Evolutionary conservation across 139 green algal species (phyloP), one percentile per base, ranked within the genome.

Genomic region (Picochlorum sp.): DNA sequence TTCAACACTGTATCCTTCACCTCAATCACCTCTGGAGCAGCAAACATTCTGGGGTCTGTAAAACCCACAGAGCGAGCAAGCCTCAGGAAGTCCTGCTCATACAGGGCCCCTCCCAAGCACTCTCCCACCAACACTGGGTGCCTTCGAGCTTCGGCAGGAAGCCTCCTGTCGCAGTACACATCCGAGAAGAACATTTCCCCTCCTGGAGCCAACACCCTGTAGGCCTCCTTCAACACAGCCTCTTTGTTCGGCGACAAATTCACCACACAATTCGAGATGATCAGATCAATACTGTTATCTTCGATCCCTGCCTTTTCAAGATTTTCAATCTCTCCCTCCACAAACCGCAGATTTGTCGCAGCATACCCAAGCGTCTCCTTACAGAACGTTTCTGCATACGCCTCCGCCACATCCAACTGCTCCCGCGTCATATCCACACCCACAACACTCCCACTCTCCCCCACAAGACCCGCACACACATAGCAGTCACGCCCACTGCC

Each of bases 131-230:
- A 64, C 28, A 78, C 66, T 8, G 59, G 65, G 63, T 77, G 70
- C 4, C 20, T 73, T 58, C 70, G 56, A 30, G 68, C 64, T 56
- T 72, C 34, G 3, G 16, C 49, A 2, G 89, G 86, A 50, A 96
- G 71, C 5, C 87, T 68, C 1, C 92, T 60, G 69, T 96, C 85
- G 58, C 76, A 86, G 73, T 96, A 98, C 3, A 99, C 89, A 71
- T 99, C 94, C 23, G 76, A 90, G 77, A 99, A 97, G 71, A 92
- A 92, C 71, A 99, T 85, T 73, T 99, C 94, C 21, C 94, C 94
- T 15, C 94, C 94, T 0, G 73, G 69, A 4, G 88, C 89, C 50
- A 99, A 82, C 59, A 91, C 89, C 8, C 83, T 75, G 55, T 83
- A 87, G 2, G 75, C 73, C 67, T 85, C 83, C 4, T 45, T 60